A percentile compares a stretch with the other conserved stretches of the same genome.
Evolutionary conservation across 2,329 filamentous ascomycete genomes (phyloP).

Genomic region (Xylaria sp.): DNA sequence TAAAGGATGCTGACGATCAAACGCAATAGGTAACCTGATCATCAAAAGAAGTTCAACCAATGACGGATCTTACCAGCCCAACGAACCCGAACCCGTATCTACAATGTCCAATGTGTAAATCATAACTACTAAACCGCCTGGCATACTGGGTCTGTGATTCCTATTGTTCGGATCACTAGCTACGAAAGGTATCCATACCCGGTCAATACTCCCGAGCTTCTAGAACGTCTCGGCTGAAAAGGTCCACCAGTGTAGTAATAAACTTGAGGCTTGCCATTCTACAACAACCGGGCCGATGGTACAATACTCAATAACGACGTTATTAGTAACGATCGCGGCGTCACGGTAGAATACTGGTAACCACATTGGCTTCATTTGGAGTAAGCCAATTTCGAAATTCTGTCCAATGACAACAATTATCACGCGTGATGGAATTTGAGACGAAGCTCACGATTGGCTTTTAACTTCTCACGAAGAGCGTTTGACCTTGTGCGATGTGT

Average conservation of each 20-base stretch:
- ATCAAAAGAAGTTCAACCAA: neutral
- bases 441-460: neutral
- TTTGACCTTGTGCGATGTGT: constrained; percentile 10
- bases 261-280: neutral
- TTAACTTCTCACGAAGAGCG: neutral
- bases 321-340: neutral
- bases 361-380: neutral
- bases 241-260: constrained; percentile 3
- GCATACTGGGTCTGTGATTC: neutral
- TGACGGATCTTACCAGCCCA: neutral
- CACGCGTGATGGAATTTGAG: neutral
- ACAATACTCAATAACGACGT: neutral
- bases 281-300: too few relatives aligned
- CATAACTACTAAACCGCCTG: neutral
- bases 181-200: constrained; percentile 12
- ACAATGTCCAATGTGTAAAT: too few relatives aligned
- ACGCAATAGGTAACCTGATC: neutral
- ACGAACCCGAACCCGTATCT: neutral
- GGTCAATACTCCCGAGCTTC: constrained; percentile 17
- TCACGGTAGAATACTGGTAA: neutral
- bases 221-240: constrained; percentile 14
- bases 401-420: constrained; percentile 4
- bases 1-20: constrained; percentile 2
- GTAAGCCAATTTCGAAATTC: neutral
- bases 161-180: constrained; percentile 17